These are phyloP conservation scores for Eucalyptus erythrocorys DNA, from an alignment of 345 rosid species.

Conservation along the genomic window DNA sequence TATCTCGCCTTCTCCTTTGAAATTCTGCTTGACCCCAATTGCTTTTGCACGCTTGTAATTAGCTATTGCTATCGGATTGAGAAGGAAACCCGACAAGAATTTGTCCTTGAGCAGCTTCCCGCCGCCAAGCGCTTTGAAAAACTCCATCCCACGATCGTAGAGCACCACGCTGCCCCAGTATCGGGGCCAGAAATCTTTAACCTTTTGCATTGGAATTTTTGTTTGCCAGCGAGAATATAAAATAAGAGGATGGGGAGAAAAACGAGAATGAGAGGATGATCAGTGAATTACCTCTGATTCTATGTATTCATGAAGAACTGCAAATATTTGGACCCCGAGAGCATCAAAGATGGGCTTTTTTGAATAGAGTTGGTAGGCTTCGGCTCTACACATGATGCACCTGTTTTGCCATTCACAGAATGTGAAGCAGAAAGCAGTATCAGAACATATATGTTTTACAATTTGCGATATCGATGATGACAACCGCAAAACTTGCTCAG, in stretches of 20 bases:
- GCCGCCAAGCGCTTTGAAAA: conserved; percentile 61
- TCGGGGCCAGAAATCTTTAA: conserved; percentile 60
- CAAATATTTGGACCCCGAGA: conserved; percentile 40
- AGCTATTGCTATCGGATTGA: conserved; percentile 54
- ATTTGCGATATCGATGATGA: background rate
- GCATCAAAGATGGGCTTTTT: conserved; percentile 55
- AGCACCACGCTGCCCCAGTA: conserved; percentile 57
- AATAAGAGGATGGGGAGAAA: background rate
- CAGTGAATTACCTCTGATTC: conserved; percentile 39
- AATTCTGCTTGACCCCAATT: conserved; percentile 27
- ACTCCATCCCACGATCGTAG: conserved; percentile 34
- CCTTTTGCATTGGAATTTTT: conserved; percentile 7
- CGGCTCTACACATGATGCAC: conserved; percentile 77
- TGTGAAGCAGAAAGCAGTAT: background rate
- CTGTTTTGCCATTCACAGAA: conserved; percentile 16
- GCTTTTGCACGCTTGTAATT: conserved; percentile 60
- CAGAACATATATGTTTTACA: background rate
- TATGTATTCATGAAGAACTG: conserved; percentile 54
- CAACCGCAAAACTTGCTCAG: background rate
- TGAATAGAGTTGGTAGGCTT: conserved; percentile 51
- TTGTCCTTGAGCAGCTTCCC: conserved; percentile 50
- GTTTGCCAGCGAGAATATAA: background rate
- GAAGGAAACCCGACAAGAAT: conserved; percentile 47
- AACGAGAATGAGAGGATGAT: background rate
- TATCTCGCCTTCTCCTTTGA: conserved; percentile 55